Conservation (phyloP, 306 rosid genomes). For the Betula pendula region DNA sequence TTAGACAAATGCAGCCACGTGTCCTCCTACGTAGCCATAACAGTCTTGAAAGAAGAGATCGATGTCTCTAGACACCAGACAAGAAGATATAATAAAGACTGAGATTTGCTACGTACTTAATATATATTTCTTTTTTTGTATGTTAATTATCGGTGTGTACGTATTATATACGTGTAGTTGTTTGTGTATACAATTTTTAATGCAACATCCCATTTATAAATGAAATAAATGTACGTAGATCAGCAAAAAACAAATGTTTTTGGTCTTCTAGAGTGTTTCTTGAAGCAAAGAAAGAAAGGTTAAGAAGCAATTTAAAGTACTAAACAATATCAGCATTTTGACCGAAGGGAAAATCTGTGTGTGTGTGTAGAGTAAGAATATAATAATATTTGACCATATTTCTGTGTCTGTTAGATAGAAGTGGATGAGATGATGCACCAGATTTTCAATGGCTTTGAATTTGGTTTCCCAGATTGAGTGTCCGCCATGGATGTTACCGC, state of each 20-base stretch:
- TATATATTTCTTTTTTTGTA: background rate
- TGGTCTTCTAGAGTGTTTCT: conserved; percentile 31
- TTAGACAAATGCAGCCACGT: background rate
- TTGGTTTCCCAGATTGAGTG: conserved; percentile 20
- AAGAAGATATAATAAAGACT: background rate
- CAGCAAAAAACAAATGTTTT: no score
- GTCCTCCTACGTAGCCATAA: background rate
- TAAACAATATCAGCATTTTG: background rate
- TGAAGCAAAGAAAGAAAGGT: conserved; percentile 19
- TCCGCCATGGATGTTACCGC: conserved; percentile 25
- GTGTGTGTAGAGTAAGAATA: background rate
- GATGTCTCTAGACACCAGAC: conserved; percentile 15
- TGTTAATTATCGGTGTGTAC: no score
- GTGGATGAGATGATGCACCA: conserved; percentile 65
- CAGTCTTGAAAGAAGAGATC: background rate
- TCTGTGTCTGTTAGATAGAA: conserved; percentile 59
- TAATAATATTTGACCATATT: conserved; percentile 40
- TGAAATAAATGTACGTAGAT: background rate
- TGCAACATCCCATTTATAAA: no score
- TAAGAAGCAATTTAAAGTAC: conserved; percentile 19
- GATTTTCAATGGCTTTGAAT: conserved; percentile 58
- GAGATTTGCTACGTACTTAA: background rate
- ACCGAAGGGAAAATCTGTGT: conserved; percentile 9
- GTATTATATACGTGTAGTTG: background rate
- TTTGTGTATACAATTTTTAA: no score